Conservation (phyloP, 2,329 filamentous ascomycete genomes). For the Cytospora chrysosperma region DNA sequence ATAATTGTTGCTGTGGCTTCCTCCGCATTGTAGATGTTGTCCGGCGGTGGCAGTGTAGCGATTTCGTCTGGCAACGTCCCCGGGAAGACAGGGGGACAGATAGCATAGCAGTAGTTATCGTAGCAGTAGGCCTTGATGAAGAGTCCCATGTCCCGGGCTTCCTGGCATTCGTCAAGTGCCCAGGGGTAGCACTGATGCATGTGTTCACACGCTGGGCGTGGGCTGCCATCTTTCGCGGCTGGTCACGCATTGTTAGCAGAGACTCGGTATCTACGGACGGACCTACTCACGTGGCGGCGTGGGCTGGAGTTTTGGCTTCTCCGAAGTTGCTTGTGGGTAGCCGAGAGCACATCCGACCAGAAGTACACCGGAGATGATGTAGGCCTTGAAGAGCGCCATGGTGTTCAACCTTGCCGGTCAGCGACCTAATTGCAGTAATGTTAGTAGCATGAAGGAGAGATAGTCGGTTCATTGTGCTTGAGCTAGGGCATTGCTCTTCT, state of each 20-base stretch:
- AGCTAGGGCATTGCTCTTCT: neutral
- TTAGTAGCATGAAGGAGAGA: neutral
- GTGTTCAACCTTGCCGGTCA: neutral
- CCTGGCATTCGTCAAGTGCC: neutral
- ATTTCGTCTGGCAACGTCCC: neutral
- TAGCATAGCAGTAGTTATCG: neutral
- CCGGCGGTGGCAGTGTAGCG: neutral
- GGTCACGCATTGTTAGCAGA: neutral
- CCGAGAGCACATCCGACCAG: neutral
- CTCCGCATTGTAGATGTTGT: no score
- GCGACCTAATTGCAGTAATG: neutral
- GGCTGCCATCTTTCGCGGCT: neutral
- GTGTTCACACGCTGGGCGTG: neutral
- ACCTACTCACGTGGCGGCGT: neutral
- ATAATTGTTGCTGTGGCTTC: no score
- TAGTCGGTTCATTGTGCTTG: neutral
- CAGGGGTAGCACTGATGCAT: neutral
- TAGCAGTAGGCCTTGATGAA: conserved; percentile 3
- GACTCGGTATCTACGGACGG: neutral
- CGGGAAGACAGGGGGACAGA: neutral
- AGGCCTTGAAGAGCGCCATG: neutral
- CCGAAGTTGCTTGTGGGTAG: neutral
- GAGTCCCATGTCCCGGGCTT: neutral
- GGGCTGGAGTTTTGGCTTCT: neutral
- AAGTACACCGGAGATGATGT: neutral